These are phyloP conservation scores for Rhodotorula sp. DNA, from an alignment of 1,284 basidiomycete species.

Conservation along the genomic window DNA sequence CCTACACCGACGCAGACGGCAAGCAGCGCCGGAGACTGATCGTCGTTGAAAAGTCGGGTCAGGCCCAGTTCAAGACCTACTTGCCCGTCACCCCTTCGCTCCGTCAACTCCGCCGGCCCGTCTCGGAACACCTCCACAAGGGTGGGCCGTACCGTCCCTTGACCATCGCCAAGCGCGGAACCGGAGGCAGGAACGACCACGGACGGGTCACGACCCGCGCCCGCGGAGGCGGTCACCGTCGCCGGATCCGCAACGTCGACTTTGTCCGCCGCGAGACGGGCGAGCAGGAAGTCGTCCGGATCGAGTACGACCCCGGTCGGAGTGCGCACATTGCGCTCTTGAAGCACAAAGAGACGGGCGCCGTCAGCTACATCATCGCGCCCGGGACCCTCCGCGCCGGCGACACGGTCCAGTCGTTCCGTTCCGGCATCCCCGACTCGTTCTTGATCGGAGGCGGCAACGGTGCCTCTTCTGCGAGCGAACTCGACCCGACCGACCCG, in stretches of 20 bases:
- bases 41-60: conserved; percentile 35
- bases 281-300: conserved; percentile 80
- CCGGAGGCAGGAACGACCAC: conserved; percentile 78
- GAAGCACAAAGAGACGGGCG: conserved; percentile 51
- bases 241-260: conserved; percentile 82
- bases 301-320: conserved; percentile 95
- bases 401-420: conserved; percentile 82
- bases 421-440: conserved; percentile 72
- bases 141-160: conserved; percentile 80
- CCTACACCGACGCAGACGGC: conserved; percentile 10
- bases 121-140: conserved; percentile 76
- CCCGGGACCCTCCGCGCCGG: conserved; percentile 85
- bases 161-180: conserved; percentile 76
- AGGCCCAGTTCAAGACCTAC: conserved; percentile 71
- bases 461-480: conserved; percentile 19
- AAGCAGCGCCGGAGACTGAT: conserved; percentile 30
- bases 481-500: conserved; percentile 35
- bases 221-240: conserved; percentile 86
- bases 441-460: conserved; percentile 30
- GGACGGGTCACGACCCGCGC: conserved; percentile 87
- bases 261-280: conserved; percentile 75
- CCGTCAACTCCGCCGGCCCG: conserved; percentile 78
- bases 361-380: conserved; percentile 80
- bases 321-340: conserved; percentile 92
- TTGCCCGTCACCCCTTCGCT: conserved; percentile 83